Percentiles rank a stretch among this genome's conserved stretches.
Conservation (phyloP, 208 protist genomes). For the Balamuthia mandrillaris region DNA sequence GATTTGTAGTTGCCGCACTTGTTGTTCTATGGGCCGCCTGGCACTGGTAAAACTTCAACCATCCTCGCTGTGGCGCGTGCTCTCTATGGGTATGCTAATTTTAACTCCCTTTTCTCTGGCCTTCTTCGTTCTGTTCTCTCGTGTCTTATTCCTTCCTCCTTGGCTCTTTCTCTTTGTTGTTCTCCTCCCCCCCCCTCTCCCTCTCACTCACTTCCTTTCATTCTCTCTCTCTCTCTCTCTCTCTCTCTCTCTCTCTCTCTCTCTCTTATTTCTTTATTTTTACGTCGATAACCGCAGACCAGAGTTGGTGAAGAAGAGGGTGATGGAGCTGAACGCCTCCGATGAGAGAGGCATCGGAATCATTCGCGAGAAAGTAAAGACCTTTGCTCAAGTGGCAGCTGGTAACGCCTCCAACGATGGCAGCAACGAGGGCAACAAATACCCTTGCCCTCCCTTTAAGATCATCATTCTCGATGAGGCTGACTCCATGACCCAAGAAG, state of each 20-base stretch:
- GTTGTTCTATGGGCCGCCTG: slow-evolving; percentile 95
- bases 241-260: too few relatives aligned
- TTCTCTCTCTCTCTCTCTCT: not conserved
- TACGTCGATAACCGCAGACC: too few relatives aligned
- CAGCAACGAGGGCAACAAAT: not conserved
- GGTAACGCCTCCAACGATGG: slow-evolving; percentile 49
- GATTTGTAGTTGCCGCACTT: slow-evolving; percentile 93
- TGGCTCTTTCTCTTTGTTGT: slow-evolving; percentile 66
- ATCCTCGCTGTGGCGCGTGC: slow-evolving; percentile 84
- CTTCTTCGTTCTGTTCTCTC: not conserved
- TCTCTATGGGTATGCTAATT: slow-evolving; percentile 86
- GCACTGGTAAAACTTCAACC: slow-evolving; percentile 84
- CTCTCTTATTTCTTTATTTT: too few relatives aligned
- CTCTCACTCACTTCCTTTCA: not conserved
- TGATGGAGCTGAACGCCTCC: slow-evolving; percentile 96
- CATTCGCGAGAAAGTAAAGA: slow-evolving; percentile 95
- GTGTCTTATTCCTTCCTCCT: not conserved
- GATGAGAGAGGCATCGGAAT: slow-evolving; percentile 98
- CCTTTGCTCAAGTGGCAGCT: slow-evolving; percentile 94
- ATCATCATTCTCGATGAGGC: slow-evolving; percentile 98
- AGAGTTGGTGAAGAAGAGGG: slow-evolving; percentile 80
- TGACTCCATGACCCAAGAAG: slow-evolving; percentile 96
- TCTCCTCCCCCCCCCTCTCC: not conserved
- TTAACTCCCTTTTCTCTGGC: slow-evolving; percentile 72
- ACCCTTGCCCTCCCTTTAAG: slow-evolving; percentile 80